Base-by-base conservation (phyloP, 495 filamentous ascomycete genomes). In the Penicillium malachiteum region DNA sequence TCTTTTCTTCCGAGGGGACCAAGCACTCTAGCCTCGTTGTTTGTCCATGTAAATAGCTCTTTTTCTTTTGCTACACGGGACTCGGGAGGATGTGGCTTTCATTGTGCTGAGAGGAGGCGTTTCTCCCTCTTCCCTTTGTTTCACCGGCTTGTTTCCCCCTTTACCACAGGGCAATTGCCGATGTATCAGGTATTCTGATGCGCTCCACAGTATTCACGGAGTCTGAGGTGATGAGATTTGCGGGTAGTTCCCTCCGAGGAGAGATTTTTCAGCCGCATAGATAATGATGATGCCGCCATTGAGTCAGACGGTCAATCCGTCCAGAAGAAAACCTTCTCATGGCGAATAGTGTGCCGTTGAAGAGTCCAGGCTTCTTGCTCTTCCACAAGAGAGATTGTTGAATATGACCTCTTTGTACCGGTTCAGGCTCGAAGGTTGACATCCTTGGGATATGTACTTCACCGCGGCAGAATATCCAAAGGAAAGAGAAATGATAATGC, bases 1-100 rank as follows among this genome's bases (percentile, higher is more conserved):
- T 55, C 33, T 59, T 64, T 62, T 53, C 58, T 67, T 62, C 62
- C 65, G 62, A 58, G 40, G 33, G 52, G 53, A 35, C 30, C 39
- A 35, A 52, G 58, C 55, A 57, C 57, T 48, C 52, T 17, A 58
- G 56, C 46, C 34, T 43, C 26, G 41, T 46, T 42, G 39, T 54
- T 50, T 34, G 38, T 48, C 49, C 57, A 50, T 47, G 34, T 43
- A 30, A 18, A 45, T 55, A 41, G 45, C 52, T 13, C 35, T 39
- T 44, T 30, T 43, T 43, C 33, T 9, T 26, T 18, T 35, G 48
- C 48, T 50, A 41, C 48, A 39, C 26, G 33, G 41, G 40, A 46
- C 54, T 11, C 34, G 34, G 34, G 44, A 38, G 21, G 18, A 38
- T 34, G 18, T 58, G 50, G 43, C 51, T 64, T 32, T 56, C 30